A percentile compares a stretch with the other conserved stretches of the same genome.
These are phyloP conservation scores for Zizania latifolia DNA, from an alignment of 176 grass and related monocot species.

Conservation along the genomic window DNA sequence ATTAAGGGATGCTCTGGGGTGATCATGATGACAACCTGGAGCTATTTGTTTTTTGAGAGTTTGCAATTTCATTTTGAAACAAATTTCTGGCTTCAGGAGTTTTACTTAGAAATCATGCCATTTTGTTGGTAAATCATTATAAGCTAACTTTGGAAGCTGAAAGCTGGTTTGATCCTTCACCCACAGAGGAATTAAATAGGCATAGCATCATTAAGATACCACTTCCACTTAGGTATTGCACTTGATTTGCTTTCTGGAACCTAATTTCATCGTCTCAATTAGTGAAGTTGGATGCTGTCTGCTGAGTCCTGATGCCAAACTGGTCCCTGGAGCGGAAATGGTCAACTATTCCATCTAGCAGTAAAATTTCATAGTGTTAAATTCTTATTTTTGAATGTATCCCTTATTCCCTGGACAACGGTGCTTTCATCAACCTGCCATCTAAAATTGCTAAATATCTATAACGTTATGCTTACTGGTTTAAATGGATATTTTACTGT, in stretches of 20 bases:
- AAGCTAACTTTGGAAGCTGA: background rate
- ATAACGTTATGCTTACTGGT: background rate
- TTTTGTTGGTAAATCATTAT: background rate
- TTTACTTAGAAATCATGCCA: background rate
- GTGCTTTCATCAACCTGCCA: conserved; percentile 2
- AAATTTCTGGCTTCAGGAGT: background rate
- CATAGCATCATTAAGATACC: background rate
- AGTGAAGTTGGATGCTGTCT: background rate
- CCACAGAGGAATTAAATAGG: background rate
- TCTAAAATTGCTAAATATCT: background rate
- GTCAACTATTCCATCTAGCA: background rate
- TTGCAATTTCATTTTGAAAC: conserved; percentile 7
- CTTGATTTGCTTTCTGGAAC: background rate
- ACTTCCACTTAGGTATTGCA: background rate
- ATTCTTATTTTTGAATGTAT: background rate
- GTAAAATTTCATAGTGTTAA: background rate
- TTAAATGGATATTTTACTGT: background rate
- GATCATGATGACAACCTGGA: background rate
- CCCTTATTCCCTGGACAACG: background rate
- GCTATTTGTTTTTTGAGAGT: background rate
- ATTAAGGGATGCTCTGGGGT: background rate
- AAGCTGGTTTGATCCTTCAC: background rate
- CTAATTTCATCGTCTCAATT: background rate
- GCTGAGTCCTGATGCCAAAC: background rate
- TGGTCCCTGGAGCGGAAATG: background rate